Evolutionary conservation across 139 green algal species (phyloP).

Genomic region (Picochlorum sp.): DNA sequence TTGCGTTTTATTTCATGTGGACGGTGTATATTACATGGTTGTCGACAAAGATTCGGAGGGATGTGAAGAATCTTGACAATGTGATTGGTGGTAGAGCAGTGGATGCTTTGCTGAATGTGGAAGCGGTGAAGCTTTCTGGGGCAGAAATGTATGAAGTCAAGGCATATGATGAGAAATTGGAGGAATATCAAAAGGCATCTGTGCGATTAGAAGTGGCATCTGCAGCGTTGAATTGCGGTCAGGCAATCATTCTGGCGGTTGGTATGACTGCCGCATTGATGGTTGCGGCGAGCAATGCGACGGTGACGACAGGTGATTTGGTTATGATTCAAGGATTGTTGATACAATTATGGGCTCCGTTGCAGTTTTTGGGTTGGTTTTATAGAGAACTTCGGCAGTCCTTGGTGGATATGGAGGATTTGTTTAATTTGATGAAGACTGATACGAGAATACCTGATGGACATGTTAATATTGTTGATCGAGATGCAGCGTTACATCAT

Average conservation of each 20-base stretch:
- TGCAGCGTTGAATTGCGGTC: conserved; percentile 83
- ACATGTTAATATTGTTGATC: background rate
- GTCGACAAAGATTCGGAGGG: conserved; percentile 37
- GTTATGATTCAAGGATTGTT: conserved; percentile 85
- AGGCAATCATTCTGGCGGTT: conserved; percentile 69
- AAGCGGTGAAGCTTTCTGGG: conserved; percentile 81
- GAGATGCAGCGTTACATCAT: background rate
- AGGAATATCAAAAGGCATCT: conserved; percentile 47
- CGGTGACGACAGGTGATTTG: conserved; percentile 11
- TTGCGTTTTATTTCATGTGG: conserved; percentile 77
- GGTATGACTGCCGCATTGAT: conserved; percentile 61
- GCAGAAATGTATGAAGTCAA: conserved; percentile 32
- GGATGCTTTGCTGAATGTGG: conserved; percentile 88
- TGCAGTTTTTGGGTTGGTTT: conserved; percentile 88
- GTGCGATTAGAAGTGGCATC: conserved; percentile 61
- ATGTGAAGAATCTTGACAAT: conserved; percentile 84
- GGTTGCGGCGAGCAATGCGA: conserved; percentile 19
- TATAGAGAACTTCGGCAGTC: conserved; percentile 79
- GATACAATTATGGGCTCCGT: conserved; percentile 87
- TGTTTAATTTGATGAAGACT: conserved; percentile 78
- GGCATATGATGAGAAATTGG: conserved; percentile 60
- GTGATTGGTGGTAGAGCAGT: conserved; percentile 71
- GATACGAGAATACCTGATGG: conserved; percentile 51
- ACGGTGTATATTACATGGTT: conserved; percentile 40
- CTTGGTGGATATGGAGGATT: conserved; percentile 92